Evolutionary conservation across 768 basidiomycete genomes (phyloP), one percentile per base, ranked within the genome.

Genomic region (Baorangia bicolor): DNA sequence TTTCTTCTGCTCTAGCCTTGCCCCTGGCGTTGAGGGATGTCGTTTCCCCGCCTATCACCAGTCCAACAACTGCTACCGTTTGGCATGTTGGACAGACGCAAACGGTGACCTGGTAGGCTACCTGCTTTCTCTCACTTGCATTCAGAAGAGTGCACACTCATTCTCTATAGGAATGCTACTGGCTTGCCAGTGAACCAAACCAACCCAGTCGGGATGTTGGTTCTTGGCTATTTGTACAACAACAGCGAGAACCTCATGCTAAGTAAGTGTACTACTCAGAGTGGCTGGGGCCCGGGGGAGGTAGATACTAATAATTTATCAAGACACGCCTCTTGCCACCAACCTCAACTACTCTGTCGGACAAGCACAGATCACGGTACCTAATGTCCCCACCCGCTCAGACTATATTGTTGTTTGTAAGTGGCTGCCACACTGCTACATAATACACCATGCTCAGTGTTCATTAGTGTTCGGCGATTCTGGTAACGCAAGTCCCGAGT

Each of bases 21-120:
- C 77, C 77, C 39, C 45, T 78, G 11, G 57, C 33, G 1, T 16
- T 28, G 51, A 74, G 81, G 55, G 80, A 81, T 55, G 81, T 81
- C 34, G 78, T 75, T 25, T 70, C 65, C 37, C 82, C 83, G 1
- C 80, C 77, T 5, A 72, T 83, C 58, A 75, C 74, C 39, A 76
- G 69, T 55, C 81, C 82, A 16, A 69, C 65, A 11, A 64, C 70
- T 1, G 61, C 60, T 12, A 74, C 77, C 5, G 68, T 79, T 28
- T 83, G 81, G 83, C 63, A 65, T 27, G 71, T 78, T 13, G 79
- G 79, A 6, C 54, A 76, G 49, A 69, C 58, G 2, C 67, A 79
- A 49, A 80, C 74, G 10, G 81, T 83, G 20, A 81, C 80, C 20
- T 83, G 82, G 81, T 78, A 61, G n/a, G 73, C 58, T 20, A 0